Percentiles rank a stretch among this genome's conserved stretches.
Conservation (phyloP, 2,329 filamentous ascomycete genomes). For the Aspergillus fischeri region DNA sequence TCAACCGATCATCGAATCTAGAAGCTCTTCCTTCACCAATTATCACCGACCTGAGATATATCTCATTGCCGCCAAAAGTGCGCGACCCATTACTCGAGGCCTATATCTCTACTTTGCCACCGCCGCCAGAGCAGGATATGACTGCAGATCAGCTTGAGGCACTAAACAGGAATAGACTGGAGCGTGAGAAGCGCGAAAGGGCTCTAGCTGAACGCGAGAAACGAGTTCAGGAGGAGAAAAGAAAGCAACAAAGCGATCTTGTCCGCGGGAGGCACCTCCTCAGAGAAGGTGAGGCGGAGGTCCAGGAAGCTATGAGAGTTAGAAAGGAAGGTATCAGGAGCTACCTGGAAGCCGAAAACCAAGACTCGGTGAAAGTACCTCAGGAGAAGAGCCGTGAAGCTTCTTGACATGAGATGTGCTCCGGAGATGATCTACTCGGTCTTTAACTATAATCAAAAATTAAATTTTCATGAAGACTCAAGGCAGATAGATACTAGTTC, state of each 20-base stretch:
- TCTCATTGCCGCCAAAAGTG: slow-evolving; percentile 36
- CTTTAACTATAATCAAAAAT: not conserved
- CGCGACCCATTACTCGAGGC: slow-evolving; percentile 41
- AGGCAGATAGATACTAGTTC: not conserved
- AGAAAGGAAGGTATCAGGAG: slow-evolving; percentile 41
- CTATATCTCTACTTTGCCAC: slow-evolving; percentile 41
- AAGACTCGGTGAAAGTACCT: slow-evolving; percentile 7
- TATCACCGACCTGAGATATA: slow-evolving; percentile 43
- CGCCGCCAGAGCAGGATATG: slow-evolving; percentile 33
- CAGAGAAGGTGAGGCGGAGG: slow-evolving; percentile 41
- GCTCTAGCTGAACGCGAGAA: slow-evolving; percentile 42
- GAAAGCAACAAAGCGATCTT: slow-evolving; percentile 37
- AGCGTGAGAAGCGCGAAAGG: slow-evolving; percentile 42
- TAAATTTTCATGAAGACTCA: not conserved
- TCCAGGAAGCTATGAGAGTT: slow-evolving; percentile 42
- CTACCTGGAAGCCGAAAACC: slow-evolving; percentile 31
- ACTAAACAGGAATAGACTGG: slow-evolving; percentile 32
- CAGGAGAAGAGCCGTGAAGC: slow-evolving; percentile 4
- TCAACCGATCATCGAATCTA: slow-evolving; percentile 38
- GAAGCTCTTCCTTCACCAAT: slow-evolving; percentile 39
- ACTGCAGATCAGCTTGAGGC: slow-evolving; percentile 37
- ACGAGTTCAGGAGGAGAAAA: slow-evolving; percentile 41
- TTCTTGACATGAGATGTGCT: not conserved
- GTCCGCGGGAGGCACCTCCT: slow-evolving; percentile 40
- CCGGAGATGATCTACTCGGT: not conserved